Percentiles rank a stretch among this genome's conserved stretches.
These are phyloP conservation scores for Microdochium trichocladiopsis DNA, from an alignment of 2,329 filamentous ascomycete genomes.

Conservation along the genomic window DNA sequence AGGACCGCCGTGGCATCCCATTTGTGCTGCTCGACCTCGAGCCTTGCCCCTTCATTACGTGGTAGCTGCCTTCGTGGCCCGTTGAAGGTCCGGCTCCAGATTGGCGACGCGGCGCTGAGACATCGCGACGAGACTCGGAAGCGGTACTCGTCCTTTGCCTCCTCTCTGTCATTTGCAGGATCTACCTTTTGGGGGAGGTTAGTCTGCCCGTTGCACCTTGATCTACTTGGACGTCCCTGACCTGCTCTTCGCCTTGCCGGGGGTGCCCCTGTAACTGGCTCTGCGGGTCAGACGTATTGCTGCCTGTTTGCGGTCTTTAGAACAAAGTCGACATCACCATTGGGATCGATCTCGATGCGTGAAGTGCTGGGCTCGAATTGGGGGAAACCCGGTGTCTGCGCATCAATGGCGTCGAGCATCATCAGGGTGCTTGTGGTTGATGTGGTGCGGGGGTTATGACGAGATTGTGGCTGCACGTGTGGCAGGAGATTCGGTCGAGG, in stretches of 20 bases:
- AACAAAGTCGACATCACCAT: background rate
- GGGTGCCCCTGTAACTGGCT: background rate
- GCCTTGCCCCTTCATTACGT: background rate
- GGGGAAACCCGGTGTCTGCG: background rate
- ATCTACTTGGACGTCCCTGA: no score
- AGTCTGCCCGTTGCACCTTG: background rate
- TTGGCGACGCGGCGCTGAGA: background rate
- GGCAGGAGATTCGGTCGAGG: no score
- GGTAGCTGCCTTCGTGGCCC: background rate
- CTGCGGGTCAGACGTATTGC: background rate
- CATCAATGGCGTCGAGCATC: background rate
- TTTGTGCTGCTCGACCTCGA: background rate
- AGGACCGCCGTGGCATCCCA: background rate
- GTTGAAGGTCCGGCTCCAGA: background rate
- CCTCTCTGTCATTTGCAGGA: background rate
- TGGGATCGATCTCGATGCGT: background rate
- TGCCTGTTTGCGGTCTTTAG: background rate
- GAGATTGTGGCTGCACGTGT: no score
- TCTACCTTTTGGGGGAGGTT: background rate
- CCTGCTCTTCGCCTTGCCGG: no score
- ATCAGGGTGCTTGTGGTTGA: background rate
- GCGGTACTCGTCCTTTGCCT: background rate
- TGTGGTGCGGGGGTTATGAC: no score
- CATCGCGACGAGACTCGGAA: background rate
- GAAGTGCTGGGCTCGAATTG: background rate